phyloP scores from a whole-genome alignment of 73 alveolate genomes.

The Paraurostyla sp. region DNA sequence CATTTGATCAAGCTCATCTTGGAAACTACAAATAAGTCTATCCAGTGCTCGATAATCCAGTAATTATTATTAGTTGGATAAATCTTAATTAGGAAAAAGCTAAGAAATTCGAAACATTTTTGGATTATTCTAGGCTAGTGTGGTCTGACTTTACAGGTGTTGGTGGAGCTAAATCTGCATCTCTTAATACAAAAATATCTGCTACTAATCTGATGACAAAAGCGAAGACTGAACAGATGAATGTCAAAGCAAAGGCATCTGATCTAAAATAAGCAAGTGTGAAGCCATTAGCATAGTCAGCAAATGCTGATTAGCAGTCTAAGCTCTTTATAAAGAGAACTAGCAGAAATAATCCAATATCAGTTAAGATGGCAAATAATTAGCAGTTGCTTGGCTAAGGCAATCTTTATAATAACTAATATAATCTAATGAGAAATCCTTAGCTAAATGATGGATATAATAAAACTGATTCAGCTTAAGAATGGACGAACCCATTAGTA shows the following conservation, averaged over 20 bases:
- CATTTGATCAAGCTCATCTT: conserved; percentile 20
- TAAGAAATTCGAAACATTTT: background rate
- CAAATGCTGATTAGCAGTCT: background rate
- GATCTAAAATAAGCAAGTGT: background rate
- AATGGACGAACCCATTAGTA: background rate
- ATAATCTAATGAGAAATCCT: background rate
- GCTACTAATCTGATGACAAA: background rate
- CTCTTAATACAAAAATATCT: background rate
- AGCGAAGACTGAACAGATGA: background rate
- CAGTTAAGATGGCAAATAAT: background rate
- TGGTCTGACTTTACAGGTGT: conserved; percentile 59
- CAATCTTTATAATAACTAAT: background rate
- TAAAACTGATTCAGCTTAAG: conserved; percentile 25
- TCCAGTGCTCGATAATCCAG: conserved; percentile 33
- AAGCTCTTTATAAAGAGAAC: background rate
- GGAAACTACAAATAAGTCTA: conserved; percentile 27
- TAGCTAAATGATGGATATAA: background rate
- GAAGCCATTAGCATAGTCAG: background rate
- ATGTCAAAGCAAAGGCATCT: conserved; percentile 14
- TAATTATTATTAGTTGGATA: background rate
- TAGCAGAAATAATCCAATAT: background rate
- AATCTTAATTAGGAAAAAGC: background rate
- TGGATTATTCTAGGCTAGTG: conserved; percentile 3
- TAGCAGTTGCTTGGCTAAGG: background rate
- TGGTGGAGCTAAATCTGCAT: background rate